These are phyloP conservation scores for Cercophora sp. DNA, from an alignment of 495 filamentous ascomycete genomes.

Conservation along the genomic window DNA sequence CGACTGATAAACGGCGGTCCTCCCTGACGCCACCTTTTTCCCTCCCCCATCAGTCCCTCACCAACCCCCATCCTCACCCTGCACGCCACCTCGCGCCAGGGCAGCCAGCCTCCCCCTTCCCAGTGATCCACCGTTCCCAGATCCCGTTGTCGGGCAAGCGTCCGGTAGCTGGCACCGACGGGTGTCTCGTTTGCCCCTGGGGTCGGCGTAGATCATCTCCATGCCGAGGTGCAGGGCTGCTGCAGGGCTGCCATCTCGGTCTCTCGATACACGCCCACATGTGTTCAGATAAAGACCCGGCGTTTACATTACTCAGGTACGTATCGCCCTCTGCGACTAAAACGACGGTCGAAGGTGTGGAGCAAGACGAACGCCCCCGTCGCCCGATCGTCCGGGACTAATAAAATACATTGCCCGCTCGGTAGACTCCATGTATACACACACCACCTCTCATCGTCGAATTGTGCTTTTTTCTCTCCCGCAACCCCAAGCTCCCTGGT, in stretches of 20 bases:
- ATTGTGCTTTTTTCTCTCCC: slow-evolving; percentile 8
- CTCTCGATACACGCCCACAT: slow-evolving; percentile 24
- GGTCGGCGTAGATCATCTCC: slow-evolving; percentile 27
- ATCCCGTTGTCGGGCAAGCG: slow-evolving; percentile 19
- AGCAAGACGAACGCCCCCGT: slow-evolving; percentile 16
- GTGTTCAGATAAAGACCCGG: slow-evolving; percentile 17
- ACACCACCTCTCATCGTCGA: slow-evolving; percentile 17
- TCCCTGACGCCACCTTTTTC: too few species aligned
- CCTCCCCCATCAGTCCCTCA: too few species aligned
- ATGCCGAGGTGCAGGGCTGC: slow-evolving; percentile 6
- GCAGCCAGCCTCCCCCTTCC: slow-evolving; percentile 3
- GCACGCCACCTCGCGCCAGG: not conserved
- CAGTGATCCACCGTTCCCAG: slow-evolving; percentile 23
- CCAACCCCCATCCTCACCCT: too few species aligned
- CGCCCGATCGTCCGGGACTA: slow-evolving; percentile 24
- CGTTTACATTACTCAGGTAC: slow-evolving; percentile 20
- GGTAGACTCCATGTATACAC: slow-evolving; percentile 22
- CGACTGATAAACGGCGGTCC: too few species aligned
- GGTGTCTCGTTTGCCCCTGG: slow-evolving; percentile 18
- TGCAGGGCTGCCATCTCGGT: slow-evolving; percentile 2
- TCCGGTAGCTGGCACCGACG: slow-evolving; percentile 20
- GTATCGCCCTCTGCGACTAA: slow-evolving; percentile 18
- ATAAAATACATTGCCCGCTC: slow-evolving; percentile 18
- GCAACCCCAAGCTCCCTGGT: slow-evolving; percentile 13
- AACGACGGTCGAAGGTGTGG: slow-evolving; percentile 22